Evolutionary conservation across 805 yeast species (phyloP).

Genomic region (Sugiyamaella marilandica): DNA sequence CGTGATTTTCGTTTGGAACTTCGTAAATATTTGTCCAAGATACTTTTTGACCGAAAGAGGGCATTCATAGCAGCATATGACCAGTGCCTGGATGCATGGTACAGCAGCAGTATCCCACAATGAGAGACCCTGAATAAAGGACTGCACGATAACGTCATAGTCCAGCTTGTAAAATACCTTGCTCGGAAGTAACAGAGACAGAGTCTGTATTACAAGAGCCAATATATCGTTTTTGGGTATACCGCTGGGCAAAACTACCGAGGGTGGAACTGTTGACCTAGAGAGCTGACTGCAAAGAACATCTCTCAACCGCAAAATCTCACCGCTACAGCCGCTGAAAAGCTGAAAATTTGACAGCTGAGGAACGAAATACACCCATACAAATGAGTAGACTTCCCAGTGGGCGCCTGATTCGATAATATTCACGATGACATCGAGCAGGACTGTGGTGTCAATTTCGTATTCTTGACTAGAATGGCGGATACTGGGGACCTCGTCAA

Average conservation of each 20-base stretch:
- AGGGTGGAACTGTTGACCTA: slow-evolving; percentile 40
- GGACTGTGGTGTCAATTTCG: slow-evolving; percentile 42
- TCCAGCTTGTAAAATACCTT: slow-evolving; percentile 51
- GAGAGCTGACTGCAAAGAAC: slow-evolving; percentile 55
- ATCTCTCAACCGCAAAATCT: slow-evolving; percentile 40
- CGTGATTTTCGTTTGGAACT: slow-evolving; percentile 69
- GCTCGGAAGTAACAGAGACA: slow-evolving; percentile 51
- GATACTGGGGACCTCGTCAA: slow-evolving; percentile 13
- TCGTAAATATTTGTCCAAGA: slow-evolving; percentile 62
- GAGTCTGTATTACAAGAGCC: slow-evolving; percentile 56
- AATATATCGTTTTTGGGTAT: slow-evolving; percentile 58
- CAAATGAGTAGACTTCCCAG: slow-evolving; percentile 69
- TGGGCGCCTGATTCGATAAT: slow-evolving; percentile 50
- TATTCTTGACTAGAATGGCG: slow-evolving; percentile 7
- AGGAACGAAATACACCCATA: slow-evolving; percentile 64
- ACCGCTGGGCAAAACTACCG: slow-evolving; percentile 37
- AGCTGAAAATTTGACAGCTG: slow-evolving; percentile 58
- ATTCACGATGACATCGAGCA: slow-evolving; percentile 49
- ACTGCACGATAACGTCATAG: slow-evolving; percentile 55
- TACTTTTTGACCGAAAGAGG: slow-evolving; percentile 69
- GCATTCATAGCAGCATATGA: slow-evolving; percentile 74
- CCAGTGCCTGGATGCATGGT: slow-evolving; percentile 71
- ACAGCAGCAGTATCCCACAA: slow-evolving; percentile 77
- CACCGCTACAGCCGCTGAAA: slow-evolving; percentile 41
- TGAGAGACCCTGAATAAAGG: slow-evolving; percentile 49